Conservation (phyloP, 2,329 filamentous ascomycete species). For the Fusarium sp. region DNA sequence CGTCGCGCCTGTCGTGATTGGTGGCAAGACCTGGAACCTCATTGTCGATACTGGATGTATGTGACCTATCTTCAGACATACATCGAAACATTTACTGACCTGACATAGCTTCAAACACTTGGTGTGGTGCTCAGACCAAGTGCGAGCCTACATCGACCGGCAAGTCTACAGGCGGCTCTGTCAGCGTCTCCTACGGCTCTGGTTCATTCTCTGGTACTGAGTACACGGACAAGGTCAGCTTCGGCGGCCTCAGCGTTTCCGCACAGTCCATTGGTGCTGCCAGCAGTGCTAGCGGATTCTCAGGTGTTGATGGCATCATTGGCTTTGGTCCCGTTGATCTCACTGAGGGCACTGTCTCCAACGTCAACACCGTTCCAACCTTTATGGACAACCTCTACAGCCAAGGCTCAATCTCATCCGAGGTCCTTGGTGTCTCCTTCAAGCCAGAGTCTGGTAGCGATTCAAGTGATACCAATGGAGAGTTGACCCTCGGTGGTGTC, state of each 20-base stretch:
- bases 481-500: background rate
- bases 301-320: background rate
- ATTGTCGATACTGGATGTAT: background rate
- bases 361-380: background rate
- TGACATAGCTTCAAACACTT: background rate
- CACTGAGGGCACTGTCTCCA: background rate
- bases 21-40: background rate
- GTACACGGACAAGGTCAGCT: background rate
- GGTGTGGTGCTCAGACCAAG: background rate
- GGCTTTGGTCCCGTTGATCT: background rate
- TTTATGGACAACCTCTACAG: background rate
- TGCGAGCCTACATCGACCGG: background rate
- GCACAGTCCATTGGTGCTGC: background rate
- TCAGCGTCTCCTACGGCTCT: background rate
- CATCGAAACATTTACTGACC: rapidly evolving
- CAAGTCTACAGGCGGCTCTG: background rate
- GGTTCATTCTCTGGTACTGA: background rate
- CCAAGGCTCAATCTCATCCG: background rate
- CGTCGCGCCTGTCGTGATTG: background rate
- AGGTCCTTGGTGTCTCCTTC: background rate
- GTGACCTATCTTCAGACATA: rapidly evolving
- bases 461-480: background rate
- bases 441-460: background rate
- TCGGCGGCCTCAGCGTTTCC: background rate
- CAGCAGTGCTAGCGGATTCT: background rate